A percentile compares a stretch with the other conserved stretches of the same genome.
Conservation (phyloP, 2,329 filamentous ascomycete species). For the Cadophora sp. region DNA sequence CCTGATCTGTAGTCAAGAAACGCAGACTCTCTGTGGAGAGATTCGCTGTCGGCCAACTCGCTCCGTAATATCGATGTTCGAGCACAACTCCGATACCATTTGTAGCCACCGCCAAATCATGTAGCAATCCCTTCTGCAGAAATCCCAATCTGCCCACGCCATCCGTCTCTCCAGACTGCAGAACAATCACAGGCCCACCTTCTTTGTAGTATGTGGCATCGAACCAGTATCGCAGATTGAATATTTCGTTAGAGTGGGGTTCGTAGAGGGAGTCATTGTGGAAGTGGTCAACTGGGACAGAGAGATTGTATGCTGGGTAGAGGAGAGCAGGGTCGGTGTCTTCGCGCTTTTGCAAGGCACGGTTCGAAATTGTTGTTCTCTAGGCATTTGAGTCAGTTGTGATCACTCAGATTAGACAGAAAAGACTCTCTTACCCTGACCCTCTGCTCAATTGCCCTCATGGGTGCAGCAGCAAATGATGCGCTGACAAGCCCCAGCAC, state of each 20-base stretch:
- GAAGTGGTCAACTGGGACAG: conserved; percentile 74
- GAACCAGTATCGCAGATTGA: conserved; percentile 82
- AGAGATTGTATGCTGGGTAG: conserved; percentile 47
- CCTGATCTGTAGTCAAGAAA: conserved; percentile 84
- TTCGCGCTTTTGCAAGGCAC: conserved; percentile 26
- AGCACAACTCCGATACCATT: conserved; percentile 80
- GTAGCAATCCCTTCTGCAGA: conserved; percentile 79
- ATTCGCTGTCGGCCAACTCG: conserved; percentile 72
- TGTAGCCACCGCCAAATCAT: conserved; percentile 72
- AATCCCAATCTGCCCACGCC: conserved; percentile 69
- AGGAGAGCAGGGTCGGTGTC: conserved; percentile 36
- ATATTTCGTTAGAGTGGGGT: conserved; percentile 73
- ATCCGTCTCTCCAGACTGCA: conserved; percentile 74
- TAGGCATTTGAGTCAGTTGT: conserved; percentile 18
- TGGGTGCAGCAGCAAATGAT: conserved; percentile 25
- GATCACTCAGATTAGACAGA: neutral
- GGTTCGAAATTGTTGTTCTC: conserved; percentile 35
- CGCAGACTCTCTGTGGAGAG: conserved; percentile 74
- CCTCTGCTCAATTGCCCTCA: conserved; percentile 33
- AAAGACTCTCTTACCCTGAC: conserved; percentile 26
- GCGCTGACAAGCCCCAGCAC: conserved; percentile 30
- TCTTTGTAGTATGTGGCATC: conserved; percentile 76
- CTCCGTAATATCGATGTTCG: conserved; percentile 88
- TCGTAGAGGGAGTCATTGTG: conserved; percentile 80
- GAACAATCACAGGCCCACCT: conserved; percentile 82